A percentile compares a stretch with the other conserved stretches of the same genome.
Evolutionary conservation across 2,329 filamentous ascomycete genomes (phyloP).

Genomic region (Aureobasidium sp.): DNA sequence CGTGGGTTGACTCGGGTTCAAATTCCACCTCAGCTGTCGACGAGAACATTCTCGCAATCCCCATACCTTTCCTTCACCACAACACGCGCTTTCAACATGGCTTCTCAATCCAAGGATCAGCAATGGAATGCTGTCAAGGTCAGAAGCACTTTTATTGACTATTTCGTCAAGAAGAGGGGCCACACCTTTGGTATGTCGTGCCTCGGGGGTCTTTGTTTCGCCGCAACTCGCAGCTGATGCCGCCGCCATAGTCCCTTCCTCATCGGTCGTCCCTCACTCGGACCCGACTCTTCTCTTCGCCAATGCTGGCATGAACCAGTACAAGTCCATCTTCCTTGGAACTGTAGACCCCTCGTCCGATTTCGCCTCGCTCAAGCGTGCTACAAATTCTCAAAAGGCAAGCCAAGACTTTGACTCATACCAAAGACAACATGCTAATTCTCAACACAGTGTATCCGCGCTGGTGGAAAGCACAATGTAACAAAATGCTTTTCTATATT

Average conservation of each 20-base stretch:
- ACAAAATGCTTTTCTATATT: too few relatives aligned
- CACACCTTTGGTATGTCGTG: constrained; percentile 76
- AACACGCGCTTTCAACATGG: constrained; percentile 25
- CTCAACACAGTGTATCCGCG: constrained; percentile 67
- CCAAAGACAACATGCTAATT: constrained; percentile 22
- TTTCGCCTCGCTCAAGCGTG: constrained; percentile 81
- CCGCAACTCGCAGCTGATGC: not conserved
- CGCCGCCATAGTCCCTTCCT: constrained; percentile 64
- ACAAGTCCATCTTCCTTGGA: constrained; percentile 96
- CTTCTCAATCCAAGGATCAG: constrained; percentile 34
- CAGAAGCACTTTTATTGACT: constrained; percentile 84
- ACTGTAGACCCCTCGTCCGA: constrained; percentile 84
- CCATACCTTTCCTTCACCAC: constrained; percentile 1
- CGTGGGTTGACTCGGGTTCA: constrained; percentile 11
- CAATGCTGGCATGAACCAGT: constrained; percentile 99
- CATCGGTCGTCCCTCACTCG: constrained; percentile 89
- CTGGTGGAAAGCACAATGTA: constrained; percentile 85
- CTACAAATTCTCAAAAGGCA: constrained; percentile 85
- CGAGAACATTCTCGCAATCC: constrained; percentile 9
- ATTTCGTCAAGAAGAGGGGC: constrained; percentile 68
- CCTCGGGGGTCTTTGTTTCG: constrained; percentile 1
- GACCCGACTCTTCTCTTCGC: constrained; percentile 96
- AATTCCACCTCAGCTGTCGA: constrained; percentile 4
- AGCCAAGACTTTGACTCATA: constrained; percentile 1
- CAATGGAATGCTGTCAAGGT: constrained; percentile 72